These are phyloP conservation scores for Fusarium hostae DNA, from an alignment of 2,329 filamentous ascomycete species.

Conservation along the genomic window DNA sequence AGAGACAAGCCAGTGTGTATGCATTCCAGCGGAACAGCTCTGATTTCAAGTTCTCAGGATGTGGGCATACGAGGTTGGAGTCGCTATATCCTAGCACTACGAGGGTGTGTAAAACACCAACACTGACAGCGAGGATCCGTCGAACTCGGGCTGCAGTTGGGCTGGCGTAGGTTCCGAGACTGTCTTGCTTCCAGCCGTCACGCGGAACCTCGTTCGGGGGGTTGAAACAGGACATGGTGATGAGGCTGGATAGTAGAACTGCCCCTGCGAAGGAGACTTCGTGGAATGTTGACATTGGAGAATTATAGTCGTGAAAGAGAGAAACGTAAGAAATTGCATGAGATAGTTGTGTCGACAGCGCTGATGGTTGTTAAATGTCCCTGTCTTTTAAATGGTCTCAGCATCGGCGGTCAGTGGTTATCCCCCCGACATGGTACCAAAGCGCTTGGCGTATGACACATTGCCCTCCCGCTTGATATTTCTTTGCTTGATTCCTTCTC, in stretches of 20 bases:
- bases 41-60: neutral
- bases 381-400: neutral
- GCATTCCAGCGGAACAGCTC: neutral
- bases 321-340: fast-evolving
- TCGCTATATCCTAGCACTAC: neutral
- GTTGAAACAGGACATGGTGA: neutral
- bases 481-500: conserved; percentile 4
- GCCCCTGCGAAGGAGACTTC: neutral
- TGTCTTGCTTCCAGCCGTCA: neutral
- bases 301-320: too few relatives aligned
- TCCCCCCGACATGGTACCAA: neutral
- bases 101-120: neutral
- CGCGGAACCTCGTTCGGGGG: neutral
- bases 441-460: neutral
- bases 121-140: neutral
- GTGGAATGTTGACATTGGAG: neutral
- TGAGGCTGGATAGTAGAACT: neutral
- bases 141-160: neutral
- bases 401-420: neutral
- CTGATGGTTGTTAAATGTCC: fast-evolving
- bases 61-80: neutral
- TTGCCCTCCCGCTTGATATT: fast-evolving
- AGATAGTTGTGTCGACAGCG: neutral
- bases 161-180: neutral
- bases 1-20: neutral